These are phyloP conservation scores for Dipteronia sinensis DNA, from an alignment of 345 rosid genomes.

Conservation along the genomic window DNA sequence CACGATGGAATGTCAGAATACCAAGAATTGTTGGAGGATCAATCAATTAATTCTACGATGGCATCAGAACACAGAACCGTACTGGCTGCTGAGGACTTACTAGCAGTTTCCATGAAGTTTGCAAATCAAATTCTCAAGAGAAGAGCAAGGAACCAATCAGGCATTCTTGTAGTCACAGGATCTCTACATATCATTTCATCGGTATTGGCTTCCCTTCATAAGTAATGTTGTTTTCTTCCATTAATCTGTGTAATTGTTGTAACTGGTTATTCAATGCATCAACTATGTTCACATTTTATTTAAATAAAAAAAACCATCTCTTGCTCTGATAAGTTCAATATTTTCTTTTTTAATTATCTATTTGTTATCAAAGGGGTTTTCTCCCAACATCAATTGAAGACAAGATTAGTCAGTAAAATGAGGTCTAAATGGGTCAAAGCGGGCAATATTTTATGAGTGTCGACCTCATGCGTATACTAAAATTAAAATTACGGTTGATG, in stretches of 20 bases:
- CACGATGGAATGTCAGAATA: conserved; percentile 33
- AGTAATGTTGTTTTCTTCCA: background rate
- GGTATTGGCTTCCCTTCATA: conserved; percentile 33
- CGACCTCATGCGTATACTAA: no score
- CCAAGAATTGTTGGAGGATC: conserved; percentile 24
- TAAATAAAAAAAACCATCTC: no score
- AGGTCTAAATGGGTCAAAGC: no score
- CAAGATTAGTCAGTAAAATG: no score
- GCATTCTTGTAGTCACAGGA: conserved; percentile 58
- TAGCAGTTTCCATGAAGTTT: conserved; percentile 31
- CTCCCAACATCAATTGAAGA: no score
- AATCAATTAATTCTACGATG: background rate
- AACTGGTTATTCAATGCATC: background rate
- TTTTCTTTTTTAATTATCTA: no score
- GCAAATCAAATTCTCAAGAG: conserved; percentile 44
- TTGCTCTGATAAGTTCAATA: no score
- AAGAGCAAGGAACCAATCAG: conserved; percentile 28
- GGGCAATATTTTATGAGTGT: no score
- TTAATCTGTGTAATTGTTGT: background rate
- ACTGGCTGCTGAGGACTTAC: conserved; percentile 39
- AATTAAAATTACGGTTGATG: no score
- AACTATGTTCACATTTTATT: background rate
- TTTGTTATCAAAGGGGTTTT: no score
- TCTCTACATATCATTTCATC: conserved; percentile 57
- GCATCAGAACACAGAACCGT: conserved; percentile 26